Conservation (phyloP, 306 rosid species). For the Vigna mungo region DNA sequence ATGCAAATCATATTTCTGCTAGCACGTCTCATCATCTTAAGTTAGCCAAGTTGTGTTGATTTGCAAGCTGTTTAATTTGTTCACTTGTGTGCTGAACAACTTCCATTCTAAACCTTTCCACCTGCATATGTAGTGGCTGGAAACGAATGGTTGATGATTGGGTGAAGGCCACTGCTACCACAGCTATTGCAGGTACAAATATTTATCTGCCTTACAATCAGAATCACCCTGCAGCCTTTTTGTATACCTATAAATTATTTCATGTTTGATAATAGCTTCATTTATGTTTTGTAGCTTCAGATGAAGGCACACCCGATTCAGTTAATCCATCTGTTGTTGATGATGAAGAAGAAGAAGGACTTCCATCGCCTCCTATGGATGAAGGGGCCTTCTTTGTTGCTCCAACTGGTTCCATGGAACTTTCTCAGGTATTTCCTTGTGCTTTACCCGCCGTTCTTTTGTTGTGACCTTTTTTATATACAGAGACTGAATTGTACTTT, state of each 20-base stretch:
- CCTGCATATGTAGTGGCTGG: constrained; percentile 67
- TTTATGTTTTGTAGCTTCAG: constrained; percentile 51
- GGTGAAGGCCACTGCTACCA: constrained; percentile 61
- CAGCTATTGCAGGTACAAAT: constrained; percentile 52
- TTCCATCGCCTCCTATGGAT: constrained; percentile 94
- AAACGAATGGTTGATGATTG: constrained; percentile 82
- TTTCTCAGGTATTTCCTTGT: constrained; percentile 67
- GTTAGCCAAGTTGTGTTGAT: constrained; percentile 15
- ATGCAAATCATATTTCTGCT: constrained; percentile 1
- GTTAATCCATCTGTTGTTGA: constrained; percentile 64
- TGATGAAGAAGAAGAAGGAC: constrained; percentile 65
- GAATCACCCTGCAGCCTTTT: constrained; percentile 7
- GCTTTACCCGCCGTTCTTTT: constrained; percentile 6
- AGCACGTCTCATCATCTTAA: neutral
- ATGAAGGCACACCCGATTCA: constrained; percentile 79
- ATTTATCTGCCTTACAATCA: constrained; percentile 14
- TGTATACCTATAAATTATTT: neutral
- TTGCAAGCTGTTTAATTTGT: constrained; percentile 17
- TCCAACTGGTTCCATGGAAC: constrained; percentile 71
- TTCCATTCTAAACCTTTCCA: constrained; percentile 39
- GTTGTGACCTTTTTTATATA: constrained; percentile 30
- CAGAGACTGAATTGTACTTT: constrained; percentile 55
- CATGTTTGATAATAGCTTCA: constrained; percentile 22
- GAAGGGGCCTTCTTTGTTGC: constrained; percentile 76
- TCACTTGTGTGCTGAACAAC: constrained; percentile 14